phyloP scores from a whole-genome alignment of 805 yeast genomes.

The Cyberlindnera petersonii region DNA sequence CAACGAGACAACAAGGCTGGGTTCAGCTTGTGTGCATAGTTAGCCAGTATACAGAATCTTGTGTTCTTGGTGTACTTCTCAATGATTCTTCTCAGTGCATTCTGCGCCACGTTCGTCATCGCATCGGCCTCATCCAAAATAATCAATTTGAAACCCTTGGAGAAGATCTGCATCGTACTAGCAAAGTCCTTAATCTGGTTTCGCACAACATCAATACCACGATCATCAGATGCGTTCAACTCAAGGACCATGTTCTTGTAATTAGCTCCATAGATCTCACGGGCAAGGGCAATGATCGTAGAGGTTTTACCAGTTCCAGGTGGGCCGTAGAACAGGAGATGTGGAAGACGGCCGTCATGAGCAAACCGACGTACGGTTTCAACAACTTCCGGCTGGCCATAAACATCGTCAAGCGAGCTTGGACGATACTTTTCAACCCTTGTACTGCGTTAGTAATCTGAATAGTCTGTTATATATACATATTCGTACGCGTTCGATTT shows the following conservation, averaged over 20 bases:
- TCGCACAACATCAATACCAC: conserved; percentile 98
- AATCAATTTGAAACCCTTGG: conserved; percentile 79
- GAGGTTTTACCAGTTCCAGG: conserved; percentile 95
- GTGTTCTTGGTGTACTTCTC: conserved; percentile 93
- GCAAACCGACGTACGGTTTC: conserved; percentile 83
- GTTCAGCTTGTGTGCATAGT: conserved; percentile 90
- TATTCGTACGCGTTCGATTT: no score
- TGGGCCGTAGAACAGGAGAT: conserved; percentile 89
- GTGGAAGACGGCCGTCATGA: conserved; percentile 80
- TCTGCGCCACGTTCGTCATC: conserved; percentile 86
- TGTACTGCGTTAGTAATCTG: no score
- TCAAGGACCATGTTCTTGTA: conserved; percentile 89
- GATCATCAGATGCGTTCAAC: conserved; percentile 93
- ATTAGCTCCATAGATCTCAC: conserved; percentile 78
- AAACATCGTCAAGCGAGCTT: conserved; percentile 71
- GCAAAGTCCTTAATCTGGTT: conserved; percentile 97
- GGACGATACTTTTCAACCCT: conserved; percentile 99
- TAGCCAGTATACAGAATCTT: conserved; percentile 93
- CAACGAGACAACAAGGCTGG: conserved; percentile 95
- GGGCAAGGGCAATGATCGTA: conserved; percentile 81
- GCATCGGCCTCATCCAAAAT: conserved; percentile 96
- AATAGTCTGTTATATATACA: no score
- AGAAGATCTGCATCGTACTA: conserved; percentile 88
- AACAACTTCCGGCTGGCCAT: conserved; percentile 87
- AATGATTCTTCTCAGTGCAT: conserved; percentile 72